Conservation (phyloP, 768 basidiomycete genomes). For the Auricularia auricula-judae region DNA sequence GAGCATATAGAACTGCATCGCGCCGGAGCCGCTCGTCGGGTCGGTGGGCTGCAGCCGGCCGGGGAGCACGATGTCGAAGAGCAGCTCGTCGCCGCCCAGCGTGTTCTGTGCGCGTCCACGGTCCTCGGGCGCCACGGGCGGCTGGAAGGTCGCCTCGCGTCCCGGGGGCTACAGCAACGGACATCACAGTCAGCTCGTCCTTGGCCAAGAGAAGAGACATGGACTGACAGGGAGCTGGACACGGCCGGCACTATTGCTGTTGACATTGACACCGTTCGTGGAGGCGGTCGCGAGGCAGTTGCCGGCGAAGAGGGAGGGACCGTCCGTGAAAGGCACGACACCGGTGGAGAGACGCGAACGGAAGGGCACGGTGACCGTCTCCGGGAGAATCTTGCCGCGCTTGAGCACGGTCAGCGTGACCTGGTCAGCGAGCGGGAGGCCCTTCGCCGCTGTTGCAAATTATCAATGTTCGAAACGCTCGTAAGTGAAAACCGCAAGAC, state of each 20-base stretch:
- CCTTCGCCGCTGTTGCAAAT: background rate
- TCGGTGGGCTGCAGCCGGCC: constrained; percentile 23
- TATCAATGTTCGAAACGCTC: no score
- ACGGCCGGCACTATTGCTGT: constrained; percentile 6
- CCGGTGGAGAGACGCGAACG: constrained; percentile 39
- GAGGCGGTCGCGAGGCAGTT: constrained; percentile 38
- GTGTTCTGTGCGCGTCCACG: constrained; percentile 34
- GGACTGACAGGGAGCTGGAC: background rate
- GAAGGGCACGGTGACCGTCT: constrained; percentile 45
- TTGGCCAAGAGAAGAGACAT: background rate
- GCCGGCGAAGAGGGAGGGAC: constrained; percentile 35
- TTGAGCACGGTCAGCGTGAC: constrained; percentile 38
- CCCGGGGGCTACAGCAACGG: background rate
- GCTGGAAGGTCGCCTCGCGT: constrained; percentile 8
- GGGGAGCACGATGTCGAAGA: constrained; percentile 29
- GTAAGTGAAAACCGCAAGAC: background rate
- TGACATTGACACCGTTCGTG: constrained; percentile 34
- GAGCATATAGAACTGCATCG: constrained; percentile 46
- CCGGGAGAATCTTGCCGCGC: constrained; percentile 24
- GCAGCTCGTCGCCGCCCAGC: constrained; percentile 34
- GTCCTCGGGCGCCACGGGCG: constrained; percentile 8
- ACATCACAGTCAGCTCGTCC: background rate
- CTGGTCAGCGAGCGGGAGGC: constrained; percentile 37
- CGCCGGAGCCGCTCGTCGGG: constrained; percentile 35
- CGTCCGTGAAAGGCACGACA: constrained; percentile 37